Conservation (phyloP, 2,329 filamentous ascomycete genomes). For the Leptographium wingfieldii region DNA sequence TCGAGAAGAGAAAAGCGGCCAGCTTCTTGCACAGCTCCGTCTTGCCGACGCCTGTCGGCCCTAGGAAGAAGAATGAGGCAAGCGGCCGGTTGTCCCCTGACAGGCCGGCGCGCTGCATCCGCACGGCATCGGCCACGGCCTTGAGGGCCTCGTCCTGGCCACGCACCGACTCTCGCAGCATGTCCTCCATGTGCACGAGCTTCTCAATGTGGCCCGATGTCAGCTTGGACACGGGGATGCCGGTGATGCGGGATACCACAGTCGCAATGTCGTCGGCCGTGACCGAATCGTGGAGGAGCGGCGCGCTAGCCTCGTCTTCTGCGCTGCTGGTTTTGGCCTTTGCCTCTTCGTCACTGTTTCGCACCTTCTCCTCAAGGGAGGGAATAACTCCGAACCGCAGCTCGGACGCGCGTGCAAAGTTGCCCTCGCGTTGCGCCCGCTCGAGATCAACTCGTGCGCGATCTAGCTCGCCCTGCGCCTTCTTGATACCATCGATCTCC, state of each 20-base stretch:
- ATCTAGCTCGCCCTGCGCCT: constrained; percentile 78
- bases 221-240: constrained; percentile 84
- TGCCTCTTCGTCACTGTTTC: constrained; percentile 50
- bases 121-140: constrained; percentile 83
- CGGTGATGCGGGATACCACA: constrained; percentile 82
- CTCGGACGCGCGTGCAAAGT: constrained; percentile 85
- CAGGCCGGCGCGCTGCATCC: constrained; percentile 83
- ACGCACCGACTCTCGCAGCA: constrained; percentile 67
- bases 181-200: constrained; percentile 90
- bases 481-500: constrained; percentile 80
- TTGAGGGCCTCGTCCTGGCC: constrained; percentile 90
- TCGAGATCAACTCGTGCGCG: constrained; percentile 76
- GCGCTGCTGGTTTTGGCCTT: constrained; percentile 16
- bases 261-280: constrained; percentile 86
- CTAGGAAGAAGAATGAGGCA: constrained; percentile 95
- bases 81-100: constrained; percentile 85
- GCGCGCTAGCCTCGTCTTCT: constrained; percentile 29
- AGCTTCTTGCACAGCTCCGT: constrained; percentile 96
- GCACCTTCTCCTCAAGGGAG: constrained; percentile 62
- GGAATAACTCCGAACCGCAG: constrained; percentile 83
- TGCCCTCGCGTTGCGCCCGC: constrained; percentile 71
- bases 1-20: constrained; percentile 84
- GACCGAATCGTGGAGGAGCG: constrained; percentile 85
- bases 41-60: constrained; percentile 92
- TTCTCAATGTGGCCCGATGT: constrained; percentile 92